Base-by-base conservation (phyloP, 2,329 filamentous ascomycete genomes). In the Cladosporium sphaerospermum region DNA sequence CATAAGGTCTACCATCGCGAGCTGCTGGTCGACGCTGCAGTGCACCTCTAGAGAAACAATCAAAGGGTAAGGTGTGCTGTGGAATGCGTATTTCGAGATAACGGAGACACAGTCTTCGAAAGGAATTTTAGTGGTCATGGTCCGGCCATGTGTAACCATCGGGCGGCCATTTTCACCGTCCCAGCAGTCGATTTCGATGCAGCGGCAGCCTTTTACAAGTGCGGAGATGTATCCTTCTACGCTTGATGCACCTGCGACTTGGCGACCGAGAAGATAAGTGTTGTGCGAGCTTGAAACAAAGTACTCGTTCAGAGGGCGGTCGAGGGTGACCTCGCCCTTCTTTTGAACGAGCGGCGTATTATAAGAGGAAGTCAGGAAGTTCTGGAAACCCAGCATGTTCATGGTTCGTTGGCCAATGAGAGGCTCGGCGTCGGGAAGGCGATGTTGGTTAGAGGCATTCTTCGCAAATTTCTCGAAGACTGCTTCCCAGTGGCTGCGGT, bases 281-380 rank as follows among this genome's bases (percentile, higher is more conserved):
- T 99, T 99, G 77, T 99, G 93, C 1, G 93, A 97, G 74, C 91
- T 96, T 1, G 92, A 97, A 60, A 99, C 93, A 75, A 90, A 96
- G 71, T 99, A 99, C 67, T 97, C 92, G 67, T 95, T 96, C 68
- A 97, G 75, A 0, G 93, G 93, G 19, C 88, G 83, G 65, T 95
- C 84, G 52, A 96, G 81, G 79, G 42, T 61, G 9, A 62, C 60
- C 31, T 67, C 63, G 37, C 53, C 56, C 39, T 60, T 63, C 42
- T 53, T 54, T 13, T 57, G 54, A 9, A 54, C 41, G 9, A 65
- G 56, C 7, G 65, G 64, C 6, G 58, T 53, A 34, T 63, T 66
- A 52, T 66, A 56, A 4, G 56, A 80, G 0, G 89, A 95, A 11
- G 84, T 81, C 10, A 96, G 74, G 64, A 86, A 95, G 9, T 82